Evolutionary conservation across 768 basidiomycete genomes (phyloP).

Genomic region (Rhodotorula kratochvilovae): DNA sequence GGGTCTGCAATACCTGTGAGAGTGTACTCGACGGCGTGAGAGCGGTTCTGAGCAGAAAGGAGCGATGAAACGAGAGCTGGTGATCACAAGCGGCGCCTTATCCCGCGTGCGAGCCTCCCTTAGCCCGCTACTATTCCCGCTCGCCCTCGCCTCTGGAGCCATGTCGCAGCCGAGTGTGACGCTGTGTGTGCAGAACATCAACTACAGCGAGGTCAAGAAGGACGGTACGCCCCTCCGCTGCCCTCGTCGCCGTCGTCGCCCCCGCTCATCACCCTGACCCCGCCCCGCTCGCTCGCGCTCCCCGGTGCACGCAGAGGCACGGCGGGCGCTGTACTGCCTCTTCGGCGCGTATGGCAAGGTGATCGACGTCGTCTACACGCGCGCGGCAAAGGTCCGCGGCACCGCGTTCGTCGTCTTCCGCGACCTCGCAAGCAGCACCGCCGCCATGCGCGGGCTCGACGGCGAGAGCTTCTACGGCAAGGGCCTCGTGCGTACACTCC

Average conservation of each 20-base stretch:
- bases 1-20: neutral
- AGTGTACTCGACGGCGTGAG: no score
- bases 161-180: constrained; percentile 70
- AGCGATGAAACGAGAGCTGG: no score
- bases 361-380: constrained; percentile 86
- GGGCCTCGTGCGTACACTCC: constrained; percentile 23
- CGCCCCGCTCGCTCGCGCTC: neutral
- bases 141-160: neutral
- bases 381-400: constrained; percentile 77
- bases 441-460: constrained; percentile 86
- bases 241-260: neutral
- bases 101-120: no score
- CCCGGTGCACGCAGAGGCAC: constrained; percentile 60
- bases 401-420: constrained; percentile 95
- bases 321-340: constrained; percentile 72
- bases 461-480: constrained; percentile 60
- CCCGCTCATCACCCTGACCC: neutral
- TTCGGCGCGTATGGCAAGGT: constrained; percentile 92
- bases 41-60: neutral
- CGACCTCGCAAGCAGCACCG: constrained; percentile 82
- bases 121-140: neutral
- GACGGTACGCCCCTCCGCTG: constrained; percentile 50
- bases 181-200: constrained; percentile 87
- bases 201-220: constrained; percentile 78
- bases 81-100: no score